These are phyloP conservation scores for Psilocybe cubensis DNA, from an alignment of 768 basidiomycete genomes.

Conservation along the genomic window DNA sequence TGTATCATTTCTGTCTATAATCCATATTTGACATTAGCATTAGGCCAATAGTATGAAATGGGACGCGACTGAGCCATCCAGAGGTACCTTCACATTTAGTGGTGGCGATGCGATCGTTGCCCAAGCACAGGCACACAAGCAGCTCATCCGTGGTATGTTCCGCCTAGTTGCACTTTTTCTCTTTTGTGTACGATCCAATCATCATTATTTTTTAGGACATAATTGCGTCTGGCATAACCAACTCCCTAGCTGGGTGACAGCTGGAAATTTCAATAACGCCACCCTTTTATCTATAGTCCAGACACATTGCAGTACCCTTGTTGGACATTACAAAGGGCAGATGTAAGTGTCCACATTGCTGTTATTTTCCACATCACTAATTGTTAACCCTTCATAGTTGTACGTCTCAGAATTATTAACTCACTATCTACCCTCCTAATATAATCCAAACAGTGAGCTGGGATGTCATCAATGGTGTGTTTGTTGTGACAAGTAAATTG, in stretches of 20 bases:
- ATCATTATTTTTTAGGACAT: conserved; percentile 30
- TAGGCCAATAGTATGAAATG: conserved; percentile 59
- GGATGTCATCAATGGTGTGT: conserved; percentile 20
- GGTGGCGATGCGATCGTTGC: conserved; percentile 46
- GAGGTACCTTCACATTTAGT: conserved; percentile 48
- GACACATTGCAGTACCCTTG: conserved; percentile 51
- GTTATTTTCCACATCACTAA: background rate
- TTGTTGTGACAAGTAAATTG: background rate
- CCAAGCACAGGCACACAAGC: conserved; percentile 47
- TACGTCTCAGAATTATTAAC: background rate
- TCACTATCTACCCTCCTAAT: background rate
- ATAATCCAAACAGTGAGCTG: conserved; percentile 7
- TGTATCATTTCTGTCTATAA: background rate
- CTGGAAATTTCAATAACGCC: conserved; percentile 42
- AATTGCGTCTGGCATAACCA: conserved; percentile 57
- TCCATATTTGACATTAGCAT: conserved; percentile 2
- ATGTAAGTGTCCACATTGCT: conserved; percentile 32
- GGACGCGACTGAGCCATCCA: conserved; percentile 56
- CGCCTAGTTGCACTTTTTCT: background rate
- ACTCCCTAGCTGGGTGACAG: conserved; percentile 52
- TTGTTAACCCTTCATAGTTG: conserved; percentile 1
- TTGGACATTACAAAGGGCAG: conserved; percentile 54
- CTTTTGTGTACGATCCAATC: background rate
- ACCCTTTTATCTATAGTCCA: conserved; percentile 46
- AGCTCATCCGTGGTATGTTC: conserved; percentile 44